These are phyloP conservation scores for Trichoderma hamatum DNA, from an alignment of 2,329 filamentous ascomycete genomes.

Conservation along the genomic window DNA sequence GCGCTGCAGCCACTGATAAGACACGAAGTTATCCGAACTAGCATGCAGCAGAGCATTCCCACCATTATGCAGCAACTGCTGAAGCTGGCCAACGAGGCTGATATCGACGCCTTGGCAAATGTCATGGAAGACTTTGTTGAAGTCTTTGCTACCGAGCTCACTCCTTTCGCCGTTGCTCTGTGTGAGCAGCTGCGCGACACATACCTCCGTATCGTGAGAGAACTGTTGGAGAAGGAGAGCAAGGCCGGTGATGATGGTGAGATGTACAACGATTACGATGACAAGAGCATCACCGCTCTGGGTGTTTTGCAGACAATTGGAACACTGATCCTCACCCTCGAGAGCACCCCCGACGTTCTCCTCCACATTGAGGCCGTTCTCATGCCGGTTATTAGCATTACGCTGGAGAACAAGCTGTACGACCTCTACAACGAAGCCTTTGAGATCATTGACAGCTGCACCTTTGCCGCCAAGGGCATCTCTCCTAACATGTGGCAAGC, in stretches of 20 bases:
- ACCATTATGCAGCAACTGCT: slow-evolving; percentile 99
- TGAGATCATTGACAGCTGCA: slow-evolving; percentile 99
- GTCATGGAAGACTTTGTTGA: slow-evolving; percentile 99
- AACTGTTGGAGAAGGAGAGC: slow-evolving; percentile 85
- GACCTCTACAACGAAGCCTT: slow-evolving; percentile 93
- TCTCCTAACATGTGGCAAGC: slow-evolving; percentile 98
- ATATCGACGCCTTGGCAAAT: slow-evolving; percentile 94
- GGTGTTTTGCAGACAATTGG: slow-evolving; percentile 97
- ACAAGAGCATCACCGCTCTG: slow-evolving; percentile 97
- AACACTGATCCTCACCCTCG: slow-evolving; percentile 91
- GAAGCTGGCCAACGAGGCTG: slow-evolving; percentile 95
- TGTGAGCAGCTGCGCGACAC: slow-evolving; percentile 96
- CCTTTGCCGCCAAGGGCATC: slow-evolving; percentile 93
- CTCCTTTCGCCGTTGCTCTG: slow-evolving; percentile 92
- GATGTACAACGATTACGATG: slow-evolving; percentile 88
- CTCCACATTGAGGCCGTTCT: slow-evolving; percentile 92
- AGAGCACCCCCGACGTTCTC: slow-evolving; percentile 95
- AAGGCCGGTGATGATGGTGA: slow-evolving; percentile 76
- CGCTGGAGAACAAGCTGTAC: slow-evolving; percentile 96
- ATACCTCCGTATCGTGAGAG: slow-evolving; percentile 89
- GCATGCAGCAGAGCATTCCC: slow-evolving; percentile 97
- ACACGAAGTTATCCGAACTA: slow-evolving; percentile 89
- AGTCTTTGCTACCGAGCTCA: slow-evolving; percentile 95
- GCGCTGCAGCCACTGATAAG: slow-evolving; percentile 94
- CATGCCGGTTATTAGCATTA: slow-evolving; percentile 96